Evolutionary conservation across 192 early-diverging fungal genomes (phyloP).

Genomic region (Coemansia sp.): DNA sequence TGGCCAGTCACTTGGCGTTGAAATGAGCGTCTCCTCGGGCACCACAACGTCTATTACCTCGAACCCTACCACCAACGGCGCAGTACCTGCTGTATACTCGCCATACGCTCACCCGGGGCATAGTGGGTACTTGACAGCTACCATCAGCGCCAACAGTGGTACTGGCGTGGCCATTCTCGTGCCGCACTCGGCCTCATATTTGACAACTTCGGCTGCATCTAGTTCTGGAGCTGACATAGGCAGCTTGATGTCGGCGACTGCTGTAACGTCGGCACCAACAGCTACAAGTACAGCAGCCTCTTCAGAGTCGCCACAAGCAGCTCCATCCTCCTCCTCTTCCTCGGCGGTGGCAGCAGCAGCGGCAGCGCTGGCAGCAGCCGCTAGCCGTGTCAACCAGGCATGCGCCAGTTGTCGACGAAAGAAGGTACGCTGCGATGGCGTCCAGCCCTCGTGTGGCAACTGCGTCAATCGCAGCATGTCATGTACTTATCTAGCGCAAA

Average conservation of each 20-base stretch:
- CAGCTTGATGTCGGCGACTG: not conserved
- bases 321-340: not conserved
- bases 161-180: not conserved
- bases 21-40: slow-evolving; percentile 12
- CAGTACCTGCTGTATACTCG: not conserved
- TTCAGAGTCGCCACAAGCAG: slow-evolving; percentile 16
- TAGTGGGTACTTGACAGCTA: not conserved
- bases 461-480: slow-evolving; percentile 47
- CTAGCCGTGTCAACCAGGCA: slow-evolving; percentile 46
- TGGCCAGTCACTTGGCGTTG: not conserved
- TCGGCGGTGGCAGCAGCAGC: not conserved
- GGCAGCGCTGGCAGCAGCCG: slow-evolving; percentile 10
- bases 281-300: not conserved
- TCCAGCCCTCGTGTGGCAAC: slow-evolving; percentile 57
- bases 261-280: not conserved
- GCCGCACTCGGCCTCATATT: not conserved
- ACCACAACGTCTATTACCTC: slow-evolving; percentile 2
- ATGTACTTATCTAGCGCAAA: slow-evolving; percentile 49
- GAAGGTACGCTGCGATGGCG: slow-evolving; percentile 62
- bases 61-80: slow-evolving; percentile 1
- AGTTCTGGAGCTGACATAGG: not conserved
- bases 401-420: slow-evolving; percentile 59
- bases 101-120: not conserved
- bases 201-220: not conserved
- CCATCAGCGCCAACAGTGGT: not conserved